A percentile compares a stretch with the other conserved stretches of the same genome.
These are phyloP conservation scores for Beta macrorhiza DNA, from an alignment of 179 eudicot species.

Conservation along the genomic window DNA sequence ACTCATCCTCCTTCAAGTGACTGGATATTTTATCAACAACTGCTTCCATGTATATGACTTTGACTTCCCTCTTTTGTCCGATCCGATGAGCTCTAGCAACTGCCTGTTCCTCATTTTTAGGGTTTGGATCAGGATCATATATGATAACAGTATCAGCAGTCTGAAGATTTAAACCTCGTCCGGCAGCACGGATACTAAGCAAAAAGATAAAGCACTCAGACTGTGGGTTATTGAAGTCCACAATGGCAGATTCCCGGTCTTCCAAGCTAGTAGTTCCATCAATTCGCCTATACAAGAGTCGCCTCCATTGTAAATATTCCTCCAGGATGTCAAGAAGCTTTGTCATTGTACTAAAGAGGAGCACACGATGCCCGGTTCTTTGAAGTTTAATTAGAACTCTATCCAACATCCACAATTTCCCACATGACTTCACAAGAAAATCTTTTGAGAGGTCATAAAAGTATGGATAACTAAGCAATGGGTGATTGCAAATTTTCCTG, in stretches of 20 bases:
- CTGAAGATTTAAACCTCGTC: conserved; percentile 94
- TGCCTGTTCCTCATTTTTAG: conserved; percentile 99
- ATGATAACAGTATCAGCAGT: conserved; percentile 94
- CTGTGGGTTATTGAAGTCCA: conserved; percentile 77
- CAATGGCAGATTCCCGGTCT: conserved; percentile 94
- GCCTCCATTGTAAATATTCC: conserved; percentile 95
- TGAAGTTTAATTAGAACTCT: conserved; percentile 89
- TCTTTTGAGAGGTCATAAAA: conserved; percentile 78
- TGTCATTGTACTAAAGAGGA: conserved; percentile 98
- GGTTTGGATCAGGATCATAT: conserved; percentile 99
- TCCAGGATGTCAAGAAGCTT: conserved; percentile 90
- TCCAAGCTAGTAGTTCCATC: conserved; percentile 97
- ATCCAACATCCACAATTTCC: conserved; percentile 91
- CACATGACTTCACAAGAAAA: conserved; percentile 94
- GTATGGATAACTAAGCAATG: conserved; percentile 86
- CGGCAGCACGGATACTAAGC: conserved; percentile 98
- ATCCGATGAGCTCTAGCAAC: conserved; percentile 99
- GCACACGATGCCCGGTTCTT: conserved; percentile 95
- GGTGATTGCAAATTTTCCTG: conserved; percentile 94
- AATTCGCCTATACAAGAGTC: conserved; percentile 85
- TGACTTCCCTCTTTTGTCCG: conserved; percentile 97
- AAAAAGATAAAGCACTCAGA: conserved; percentile 91
- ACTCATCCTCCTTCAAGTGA: conserved; percentile 88
- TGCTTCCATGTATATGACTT: conserved; percentile 96
- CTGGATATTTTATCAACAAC: conserved; percentile 89